Base-by-base conservation (phyloP, 2,329 filamentous ascomycete genomes). In the Phoma sp. region DNA sequence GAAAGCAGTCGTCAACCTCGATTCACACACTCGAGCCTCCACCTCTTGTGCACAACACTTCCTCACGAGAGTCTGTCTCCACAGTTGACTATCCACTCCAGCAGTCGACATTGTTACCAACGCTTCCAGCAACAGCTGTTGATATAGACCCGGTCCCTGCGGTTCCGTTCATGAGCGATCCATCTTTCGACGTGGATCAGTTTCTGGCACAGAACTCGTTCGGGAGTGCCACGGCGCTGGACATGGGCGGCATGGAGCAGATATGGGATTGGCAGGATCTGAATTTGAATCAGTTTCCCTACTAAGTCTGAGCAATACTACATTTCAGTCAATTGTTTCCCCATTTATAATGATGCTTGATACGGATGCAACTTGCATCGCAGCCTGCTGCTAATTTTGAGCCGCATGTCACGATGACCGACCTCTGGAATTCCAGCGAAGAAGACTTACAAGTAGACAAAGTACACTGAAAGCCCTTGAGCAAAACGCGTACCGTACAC, bases 221-320 rank as follows among this genome's bases (percentile, higher is more conserved):
- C 36, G 57, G 47, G 0, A 48, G 48, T 19, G 38, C 62, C 3
- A 13, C 55, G 2, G 44, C 50, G 5, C 44, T 69, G 1, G 65
- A 74, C 15, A 64, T 73, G 49, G 68, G 69, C 2, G 69, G 69
- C 6, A 64, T 73, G 62, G 70, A 72, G 51, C 62, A 67, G 13
- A 70, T 72, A 0, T 74, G 70, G 68, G 65, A 68, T 37, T 73
- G 69, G 69, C 67, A 69, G 3, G 55, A 64, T 25, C 31, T 73
- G 24, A 68, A 71, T 43, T 55, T 72, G 2, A 64, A 72, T 27
- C 51, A 54, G 33, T 54, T 54, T 29, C 51, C 51, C 17, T 54
- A 33, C 43, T 54, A 15, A 44, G 19, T 22, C 13, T n/a, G 25
- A 29, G 21, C 15, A 19, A 33, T 40, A n/a, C 3, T 43, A 3